Conservation (phyloP, 1,284 basidiomycete genomes). For the Ganoderma boninense region DNA sequence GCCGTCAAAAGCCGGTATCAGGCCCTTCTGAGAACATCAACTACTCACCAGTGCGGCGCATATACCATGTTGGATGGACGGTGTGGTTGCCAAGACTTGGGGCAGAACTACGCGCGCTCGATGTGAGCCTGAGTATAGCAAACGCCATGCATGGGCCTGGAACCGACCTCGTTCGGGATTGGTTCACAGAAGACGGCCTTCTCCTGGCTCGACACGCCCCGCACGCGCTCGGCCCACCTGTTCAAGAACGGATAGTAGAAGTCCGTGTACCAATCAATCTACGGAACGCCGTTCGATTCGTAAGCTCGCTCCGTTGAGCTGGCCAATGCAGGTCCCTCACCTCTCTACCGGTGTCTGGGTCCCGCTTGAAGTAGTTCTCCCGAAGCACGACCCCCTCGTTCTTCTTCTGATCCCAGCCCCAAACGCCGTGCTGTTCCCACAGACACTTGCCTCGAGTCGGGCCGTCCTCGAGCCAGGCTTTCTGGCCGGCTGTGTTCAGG, state of each 20-base stretch:
- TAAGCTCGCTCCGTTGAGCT: background rate
- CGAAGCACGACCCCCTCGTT: slow-evolving; percentile 79
- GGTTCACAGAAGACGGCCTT: slow-evolving; percentile 84
- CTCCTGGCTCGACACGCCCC: slow-evolving; percentile 53
- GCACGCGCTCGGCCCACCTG: slow-evolving; percentile 78
- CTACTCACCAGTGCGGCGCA: slow-evolving; percentile 87
- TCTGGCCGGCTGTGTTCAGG: slow-evolving; percentile 65
- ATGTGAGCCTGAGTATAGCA: background rate
- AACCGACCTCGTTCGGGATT: slow-evolving; percentile 88
- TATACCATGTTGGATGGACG: slow-evolving; percentile 83
- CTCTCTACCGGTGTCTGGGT: slow-evolving; percentile 68
- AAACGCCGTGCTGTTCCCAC: slow-evolving; percentile 94
- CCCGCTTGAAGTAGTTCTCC: slow-evolving; percentile 86
- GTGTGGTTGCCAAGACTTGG: slow-evolving; percentile 72
- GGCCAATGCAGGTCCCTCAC: slow-evolving; percentile 43
- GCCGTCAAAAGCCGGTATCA: background rate
- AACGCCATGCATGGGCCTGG: background rate
- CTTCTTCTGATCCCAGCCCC: slow-evolving; percentile 86
- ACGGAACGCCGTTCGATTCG: background rate
- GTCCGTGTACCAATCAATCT: slow-evolving; percentile 87
- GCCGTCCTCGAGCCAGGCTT: slow-evolving; percentile 77
- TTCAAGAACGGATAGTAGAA: slow-evolving; percentile 87
- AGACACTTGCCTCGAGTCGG: slow-evolving; percentile 78
- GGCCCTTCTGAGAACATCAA: background rate
- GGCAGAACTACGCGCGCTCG: slow-evolving; percentile 68